Evolutionary conservation across 768 basidiomycete genomes (phyloP), one percentile per base, ranked within the genome.

Genomic region (Auricularia auricula-judae): DNA sequence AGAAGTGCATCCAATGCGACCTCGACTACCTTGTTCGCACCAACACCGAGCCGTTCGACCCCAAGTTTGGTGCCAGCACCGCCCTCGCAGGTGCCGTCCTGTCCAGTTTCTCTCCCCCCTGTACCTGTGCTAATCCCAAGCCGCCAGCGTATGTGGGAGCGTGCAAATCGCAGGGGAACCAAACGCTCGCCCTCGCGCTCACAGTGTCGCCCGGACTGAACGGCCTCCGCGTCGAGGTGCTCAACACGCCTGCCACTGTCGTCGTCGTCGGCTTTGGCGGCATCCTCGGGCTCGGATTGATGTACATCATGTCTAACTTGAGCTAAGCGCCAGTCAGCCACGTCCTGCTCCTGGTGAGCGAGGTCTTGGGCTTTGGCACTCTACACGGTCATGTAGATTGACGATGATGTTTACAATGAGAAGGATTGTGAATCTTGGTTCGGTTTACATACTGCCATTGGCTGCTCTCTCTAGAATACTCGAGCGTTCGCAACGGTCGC

Each of bases 1-100:
- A 77, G 1, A 61, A 69, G 39, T 88, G 88, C 74, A 81, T 91
- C 72, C 83, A 85, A 69, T 91, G 88, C 77, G 81, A 87, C 79
- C 85, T 87, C 70, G 71, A 74, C 51, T 75, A 76, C 64, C 74
- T 89, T 34, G 80, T 91, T 67, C 69, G 70, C 8, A 73, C 74
- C 42, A 85, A 86, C 70, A 70, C 77, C 64, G 77, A 72, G 29
- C 74, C 77, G 64, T 78, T 81, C 10, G 83, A 87, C 71, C 74
- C 77, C 61, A 77, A 78, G 16, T 82, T 81, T 3, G 89, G 88
- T 8, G 85, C 85, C n/a, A 78, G 79, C 61, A 71, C 79, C 16
- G 77, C 86, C n/a, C 74, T 90, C 51, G 72, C 70, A 44, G 85
- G 89, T 87, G 65, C 64, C 80, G 71, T 12, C 51, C 42, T 12